These are phyloP conservation scores for Trichophaea hybrida DNA, from an alignment of 2,329 filamentous ascomycete species.

Conservation along the genomic window DNA sequence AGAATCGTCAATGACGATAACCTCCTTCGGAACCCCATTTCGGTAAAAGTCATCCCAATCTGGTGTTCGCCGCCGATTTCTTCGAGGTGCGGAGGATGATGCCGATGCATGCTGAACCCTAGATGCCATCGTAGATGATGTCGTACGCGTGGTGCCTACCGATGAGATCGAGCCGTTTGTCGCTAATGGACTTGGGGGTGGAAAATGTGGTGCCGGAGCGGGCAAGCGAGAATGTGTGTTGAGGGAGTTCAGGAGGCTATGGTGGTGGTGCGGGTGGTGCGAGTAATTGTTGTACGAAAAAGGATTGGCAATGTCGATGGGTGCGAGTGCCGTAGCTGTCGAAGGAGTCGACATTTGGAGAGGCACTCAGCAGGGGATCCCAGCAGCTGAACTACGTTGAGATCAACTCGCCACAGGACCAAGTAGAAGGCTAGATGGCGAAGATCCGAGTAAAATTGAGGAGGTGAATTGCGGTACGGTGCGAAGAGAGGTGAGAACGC, in stretches of 20 bases:
- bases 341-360: constrained; percentile 64
- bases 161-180: constrained; percentile 27
- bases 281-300: constrained; percentile 35
- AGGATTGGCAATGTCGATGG: constrained; percentile 51
- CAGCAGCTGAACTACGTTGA: not conserved
- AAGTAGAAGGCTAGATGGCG: too few species aligned
- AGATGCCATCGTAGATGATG: constrained; percentile 29
- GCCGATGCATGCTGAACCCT: constrained; percentile 33
- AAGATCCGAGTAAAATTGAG: too few species aligned
- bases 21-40: constrained; percentile 68
- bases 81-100: constrained; percentile 32
- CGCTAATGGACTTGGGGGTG: constrained; percentile 14
- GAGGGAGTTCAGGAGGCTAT: constrained; percentile 40
- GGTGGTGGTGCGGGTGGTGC: constrained; percentile 40
- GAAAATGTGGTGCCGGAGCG: constrained; percentile 20
- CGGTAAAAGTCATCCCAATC: constrained; percentile 73
- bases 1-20: constrained; percentile 70
- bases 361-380: not conserved
- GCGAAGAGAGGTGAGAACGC: too few species aligned
- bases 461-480: too few species aligned
- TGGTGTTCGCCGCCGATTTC: constrained; percentile 43
- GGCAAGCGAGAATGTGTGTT: constrained; percentile 29
- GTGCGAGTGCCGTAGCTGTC: constrained; percentile 57
- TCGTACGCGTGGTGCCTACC: constrained; percentile 28
- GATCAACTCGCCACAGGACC: too few species aligned